These are phyloP conservation scores for Fonsecaea multimorphosa DNA, from an alignment of 2,329 filamentous ascomycete species.

Conservation along the genomic window DNA sequence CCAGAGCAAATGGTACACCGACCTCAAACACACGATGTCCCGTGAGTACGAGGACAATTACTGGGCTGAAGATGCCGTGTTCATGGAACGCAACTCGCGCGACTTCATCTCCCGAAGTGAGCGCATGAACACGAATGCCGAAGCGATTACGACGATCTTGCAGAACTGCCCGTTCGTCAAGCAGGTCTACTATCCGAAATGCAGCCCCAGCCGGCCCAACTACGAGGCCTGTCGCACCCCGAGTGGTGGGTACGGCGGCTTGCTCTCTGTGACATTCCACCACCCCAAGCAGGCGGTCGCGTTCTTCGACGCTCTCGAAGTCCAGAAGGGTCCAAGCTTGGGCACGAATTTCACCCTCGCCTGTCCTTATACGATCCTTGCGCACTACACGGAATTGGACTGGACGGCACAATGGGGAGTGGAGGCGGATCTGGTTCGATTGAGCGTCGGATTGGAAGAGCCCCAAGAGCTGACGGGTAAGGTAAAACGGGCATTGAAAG, in stretches of 20 bases:
- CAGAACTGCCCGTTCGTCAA: conserved; percentile 69
- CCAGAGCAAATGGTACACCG: conserved; percentile 67
- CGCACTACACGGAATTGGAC: conserved; percentile 89
- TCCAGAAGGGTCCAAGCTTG: conserved; percentile 90
- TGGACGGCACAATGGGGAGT: conserved; percentile 84
- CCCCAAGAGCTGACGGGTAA: conserved; percentile 66
- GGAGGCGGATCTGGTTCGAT: conserved; percentile 76
- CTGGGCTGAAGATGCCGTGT: conserved; percentile 92
- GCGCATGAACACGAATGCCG: conserved; percentile 83
- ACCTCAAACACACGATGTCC: conserved; percentile 70
- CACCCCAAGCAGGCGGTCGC: conserved; percentile 71
- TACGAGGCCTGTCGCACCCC: conserved; percentile 81
- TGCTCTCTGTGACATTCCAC: conserved; percentile 84
- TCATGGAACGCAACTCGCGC: conserved; percentile 94
- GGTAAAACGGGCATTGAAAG: conserved; percentile 73
- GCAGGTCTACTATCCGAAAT: conserved; percentile 85
- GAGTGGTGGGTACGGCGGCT: conserved; percentile 83
- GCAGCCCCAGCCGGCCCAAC: conserved; percentile 68
- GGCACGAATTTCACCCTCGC: conserved; percentile 95
- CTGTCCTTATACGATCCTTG: conserved; percentile 88
- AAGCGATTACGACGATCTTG: conserved; percentile 78
- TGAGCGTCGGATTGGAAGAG: conserved; percentile 91
- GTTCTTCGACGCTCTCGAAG: conserved; percentile 86
- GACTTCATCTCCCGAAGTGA: conserved; percentile 85
- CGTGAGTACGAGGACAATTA: conserved; percentile 83